A percentile compares a stretch with the other conserved stretches of the same genome.
Conservation (phyloP, 1,139 yeast species). For the Torulaspora globosa region DNA sequence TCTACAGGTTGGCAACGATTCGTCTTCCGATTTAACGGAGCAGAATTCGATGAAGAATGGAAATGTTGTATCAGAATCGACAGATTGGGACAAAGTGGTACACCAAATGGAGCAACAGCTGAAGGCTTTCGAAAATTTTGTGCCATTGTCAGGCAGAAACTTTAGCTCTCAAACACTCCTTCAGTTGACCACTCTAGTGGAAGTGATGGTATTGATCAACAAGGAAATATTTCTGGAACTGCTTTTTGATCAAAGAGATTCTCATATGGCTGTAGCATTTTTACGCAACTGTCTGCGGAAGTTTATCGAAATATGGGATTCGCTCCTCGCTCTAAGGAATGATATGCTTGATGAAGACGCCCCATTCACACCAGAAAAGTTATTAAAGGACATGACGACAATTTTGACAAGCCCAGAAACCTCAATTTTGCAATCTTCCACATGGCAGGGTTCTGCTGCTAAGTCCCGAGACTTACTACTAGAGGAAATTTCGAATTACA, state of each 20-base stretch:
- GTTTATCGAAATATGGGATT: slow-evolving; percentile 38
- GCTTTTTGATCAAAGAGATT: slow-evolving; percentile 37
- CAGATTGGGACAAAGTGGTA: slow-evolving; percentile 20
- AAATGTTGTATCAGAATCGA: slow-evolving; percentile 14
- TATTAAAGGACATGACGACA: slow-evolving; percentile 29
- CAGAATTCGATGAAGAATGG: slow-evolving; percentile 21
- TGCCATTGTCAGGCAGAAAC: slow-evolving; percentile 27
- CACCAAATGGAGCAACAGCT: slow-evolving; percentile 18
- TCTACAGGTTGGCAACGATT: background rate
- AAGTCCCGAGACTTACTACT: slow-evolving; percentile 44
- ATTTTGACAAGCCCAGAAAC: slow-evolving; percentile 31
- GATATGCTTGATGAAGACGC: slow-evolving; percentile 25
- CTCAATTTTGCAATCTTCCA: slow-evolving; percentile 22
- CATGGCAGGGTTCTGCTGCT: slow-evolving; percentile 41
- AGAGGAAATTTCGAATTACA: slow-evolving; percentile 43
- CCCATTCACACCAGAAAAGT: slow-evolving; percentile 26
- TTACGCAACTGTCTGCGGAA: slow-evolving; percentile 40
- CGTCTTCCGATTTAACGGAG: slow-evolving; percentile 12
- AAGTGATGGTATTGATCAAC: slow-evolving; percentile 38
- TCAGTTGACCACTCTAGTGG: slow-evolving; percentile 23
- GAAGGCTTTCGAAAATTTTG: slow-evolving; percentile 13
- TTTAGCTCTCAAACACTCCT: slow-evolving; percentile 11
- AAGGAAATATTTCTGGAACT: slow-evolving; percentile 43
- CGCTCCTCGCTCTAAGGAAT: slow-evolving; percentile 37
- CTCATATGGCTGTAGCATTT: slow-evolving; percentile 42